phyloP scores from a whole-genome alignment of 169 alveolate species.

The Condylostoma magnum region DNA sequence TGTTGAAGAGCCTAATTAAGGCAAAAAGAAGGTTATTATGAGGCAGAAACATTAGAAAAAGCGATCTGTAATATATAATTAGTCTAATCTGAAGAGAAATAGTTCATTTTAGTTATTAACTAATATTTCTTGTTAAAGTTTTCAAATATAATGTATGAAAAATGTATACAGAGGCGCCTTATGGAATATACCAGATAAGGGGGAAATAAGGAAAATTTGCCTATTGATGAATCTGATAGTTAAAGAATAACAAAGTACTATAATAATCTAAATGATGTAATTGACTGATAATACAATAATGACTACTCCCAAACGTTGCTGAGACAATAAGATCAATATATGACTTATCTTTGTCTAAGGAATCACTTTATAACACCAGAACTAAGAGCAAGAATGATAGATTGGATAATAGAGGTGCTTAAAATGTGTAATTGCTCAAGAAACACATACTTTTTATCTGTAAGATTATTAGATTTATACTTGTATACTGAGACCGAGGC shows the following conservation, averaged over 20 bases:
- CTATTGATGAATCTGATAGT: too few species aligned
- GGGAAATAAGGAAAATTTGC: too few species aligned
- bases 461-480: constrained; percentile 75
- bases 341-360: constrained; percentile 36
- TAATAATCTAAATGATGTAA: too few species aligned
- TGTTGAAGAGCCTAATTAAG: not conserved
- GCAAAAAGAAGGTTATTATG: not conserved
- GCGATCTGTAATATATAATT: not conserved
- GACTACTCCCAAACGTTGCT: too few species aligned
- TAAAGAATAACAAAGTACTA: too few species aligned
- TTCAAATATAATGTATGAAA: too few species aligned
- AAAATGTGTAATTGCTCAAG: constrained; percentile 66
- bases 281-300: too few species aligned
- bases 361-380: constrained; percentile 63
- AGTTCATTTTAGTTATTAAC: constrained; percentile 1
- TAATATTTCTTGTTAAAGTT: too few species aligned
- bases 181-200: too few species aligned
- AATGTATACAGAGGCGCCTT: too few species aligned
- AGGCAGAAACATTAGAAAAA: not conserved
- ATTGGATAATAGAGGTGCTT: constrained; percentile 88
- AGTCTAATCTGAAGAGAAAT: not conserved
- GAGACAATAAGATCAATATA: too few species aligned
- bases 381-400: constrained; percentile 82
- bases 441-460: constrained; percentile 71
- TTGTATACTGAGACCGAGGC: constrained; percentile 29